Evolutionary conservation across 1,139 yeast species (phyloP).

Genomic region (Yamadazyma blattariae): DNA sequence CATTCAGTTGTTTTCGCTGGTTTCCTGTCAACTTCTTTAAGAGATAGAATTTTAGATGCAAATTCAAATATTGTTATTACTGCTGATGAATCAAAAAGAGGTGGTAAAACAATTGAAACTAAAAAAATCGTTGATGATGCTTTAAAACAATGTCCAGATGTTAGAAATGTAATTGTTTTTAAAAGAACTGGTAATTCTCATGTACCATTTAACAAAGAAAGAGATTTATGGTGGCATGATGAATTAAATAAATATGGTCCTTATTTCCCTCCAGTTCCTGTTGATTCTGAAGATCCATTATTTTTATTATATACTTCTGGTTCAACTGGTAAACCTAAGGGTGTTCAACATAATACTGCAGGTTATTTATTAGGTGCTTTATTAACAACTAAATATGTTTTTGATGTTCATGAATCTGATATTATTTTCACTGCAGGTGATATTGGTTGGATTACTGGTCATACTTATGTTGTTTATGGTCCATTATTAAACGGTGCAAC

Average conservation of each 20-base stretch:
- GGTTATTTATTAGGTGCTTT: conserved; percentile 75
- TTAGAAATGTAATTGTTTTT: conserved; percentile 65
- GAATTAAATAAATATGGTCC: conserved; percentile 67
- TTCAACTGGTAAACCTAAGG: conserved; percentile 70
- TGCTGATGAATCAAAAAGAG: conserved; percentile 78
- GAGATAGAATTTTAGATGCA: conserved; percentile 79
- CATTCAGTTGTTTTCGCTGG: conserved; percentile 88
- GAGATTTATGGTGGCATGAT: conserved; percentile 84
- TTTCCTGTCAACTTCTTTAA: conserved; percentile 69
- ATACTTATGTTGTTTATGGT: conserved; percentile 79
- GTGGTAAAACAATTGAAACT: conserved; percentile 80
- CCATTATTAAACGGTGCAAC: conserved; percentile 79
- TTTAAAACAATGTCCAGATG: conserved; percentile 64
- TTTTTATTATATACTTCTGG: conserved; percentile 68
- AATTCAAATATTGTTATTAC: conserved; percentile 71
- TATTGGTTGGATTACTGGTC: conserved; percentile 89
- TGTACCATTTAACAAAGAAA: conserved; percentile 56
- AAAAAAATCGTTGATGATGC: conserved; percentile 84
- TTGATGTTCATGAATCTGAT: conserved; percentile 74
- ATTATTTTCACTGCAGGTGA: conserved; percentile 82
- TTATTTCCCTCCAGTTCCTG: conserved; percentile 60
- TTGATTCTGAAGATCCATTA: conserved; percentile 59
- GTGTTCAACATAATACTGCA: conserved; percentile 72
- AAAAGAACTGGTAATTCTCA: conserved; percentile 69
- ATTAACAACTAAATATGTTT: conserved; percentile 68